Evolutionary conservation across 2,329 filamentous ascomycete species (phyloP).

Genomic region (Scorias spongiosa): DNA sequence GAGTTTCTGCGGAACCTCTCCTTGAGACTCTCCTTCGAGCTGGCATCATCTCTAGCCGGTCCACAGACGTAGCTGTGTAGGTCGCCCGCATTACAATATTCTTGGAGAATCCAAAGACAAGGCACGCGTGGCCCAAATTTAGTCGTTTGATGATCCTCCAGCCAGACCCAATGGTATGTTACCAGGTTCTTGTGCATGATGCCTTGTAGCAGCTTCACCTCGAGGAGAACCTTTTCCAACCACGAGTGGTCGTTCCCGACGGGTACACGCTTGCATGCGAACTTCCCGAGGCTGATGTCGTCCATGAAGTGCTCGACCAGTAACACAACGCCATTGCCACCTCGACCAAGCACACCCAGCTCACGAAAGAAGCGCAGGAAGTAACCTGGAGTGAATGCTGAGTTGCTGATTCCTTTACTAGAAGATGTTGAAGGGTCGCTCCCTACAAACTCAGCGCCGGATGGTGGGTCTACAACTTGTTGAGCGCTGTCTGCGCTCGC

Average conservation of each 20-base stretch:
- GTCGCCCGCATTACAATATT: slow-evolving; percentile 92
- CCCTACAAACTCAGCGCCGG: slow-evolving; percentile 35
- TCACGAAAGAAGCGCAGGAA: slow-evolving; percentile 89
- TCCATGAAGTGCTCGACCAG: slow-evolving; percentile 90
- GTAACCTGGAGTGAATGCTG: slow-evolving; percentile 83
- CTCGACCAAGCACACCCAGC: slow-evolving; percentile 69
- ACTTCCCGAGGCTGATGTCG: slow-evolving; percentile 72
- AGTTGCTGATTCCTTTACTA: slow-evolving; percentile 59
- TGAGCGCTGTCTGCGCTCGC: slow-evolving; percentile 11
- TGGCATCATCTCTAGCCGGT: slow-evolving; percentile 55
- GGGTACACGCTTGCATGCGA: slow-evolving; percentile 92
- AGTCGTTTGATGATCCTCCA: slow-evolving; percentile 73
- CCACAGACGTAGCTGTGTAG: slow-evolving; percentile 77
- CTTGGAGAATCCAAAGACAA: slow-evolving; percentile 91
- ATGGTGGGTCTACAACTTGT: slow-evolving; percentile 21
- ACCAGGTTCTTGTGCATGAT: slow-evolving; percentile 91
- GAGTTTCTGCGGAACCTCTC: slow-evolving; percentile 72
- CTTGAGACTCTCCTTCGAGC: slow-evolving; percentile 64
- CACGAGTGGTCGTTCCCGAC: slow-evolving; percentile 86
- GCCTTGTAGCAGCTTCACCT: slow-evolving; percentile 83
- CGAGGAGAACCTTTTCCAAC: slow-evolving; percentile 85
- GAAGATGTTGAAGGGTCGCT: slow-evolving; percentile 25
- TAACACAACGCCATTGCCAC: slow-evolving; percentile 87
- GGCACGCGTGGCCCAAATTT: slow-evolving; percentile 80
- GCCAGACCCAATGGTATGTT: slow-evolving; percentile 92